Conservation (phyloP, 2,329 filamentous ascomycete species). For the Botrytis cinerea region DNA sequence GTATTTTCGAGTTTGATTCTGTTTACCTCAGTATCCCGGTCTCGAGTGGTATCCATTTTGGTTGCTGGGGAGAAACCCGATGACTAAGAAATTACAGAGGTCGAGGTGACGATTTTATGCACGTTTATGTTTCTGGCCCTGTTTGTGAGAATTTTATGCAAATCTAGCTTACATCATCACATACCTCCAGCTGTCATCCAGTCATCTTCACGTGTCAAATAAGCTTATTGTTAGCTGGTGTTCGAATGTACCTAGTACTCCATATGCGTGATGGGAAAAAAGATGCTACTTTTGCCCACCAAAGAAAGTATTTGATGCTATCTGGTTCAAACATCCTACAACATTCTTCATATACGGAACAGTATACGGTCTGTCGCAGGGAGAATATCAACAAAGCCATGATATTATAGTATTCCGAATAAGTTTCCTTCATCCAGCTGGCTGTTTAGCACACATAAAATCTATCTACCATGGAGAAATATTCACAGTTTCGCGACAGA, state of each 20-base stretch:
- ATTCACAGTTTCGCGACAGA: slow-evolving; percentile 73
- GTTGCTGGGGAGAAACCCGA: slow-evolving; percentile 17
- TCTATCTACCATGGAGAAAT: slow-evolving; percentile 64
- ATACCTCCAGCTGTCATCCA: background rate
- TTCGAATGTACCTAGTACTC: background rate
- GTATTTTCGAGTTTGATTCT: slow-evolving; percentile 15
- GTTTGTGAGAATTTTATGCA: background rate
- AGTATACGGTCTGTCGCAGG: background rate
- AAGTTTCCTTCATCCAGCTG: background rate
- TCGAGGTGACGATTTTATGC: background rate
- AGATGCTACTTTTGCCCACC: background rate
- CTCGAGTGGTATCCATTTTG: slow-evolving; percentile 1
- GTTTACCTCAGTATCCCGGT: slow-evolving; percentile 12
- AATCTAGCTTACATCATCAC: background rate
- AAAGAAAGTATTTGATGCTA: background rate
- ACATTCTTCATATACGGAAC: background rate
- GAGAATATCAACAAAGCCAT: slow-evolving; percentile 12
- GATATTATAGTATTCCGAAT: slow-evolving; percentile 16
- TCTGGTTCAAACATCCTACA: background rate
- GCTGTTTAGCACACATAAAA: background rate
- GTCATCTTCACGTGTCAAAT: slow-evolving; percentile 13
- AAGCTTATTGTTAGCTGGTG: background rate
- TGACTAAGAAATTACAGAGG: slow-evolving; percentile 8
- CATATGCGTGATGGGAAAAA: background rate
- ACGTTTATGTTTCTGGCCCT: background rate